Evolutionary conservation across 192 early-diverging fungal genomes (phyloP).

Genomic region (Chytriomyces confervae): DNA sequence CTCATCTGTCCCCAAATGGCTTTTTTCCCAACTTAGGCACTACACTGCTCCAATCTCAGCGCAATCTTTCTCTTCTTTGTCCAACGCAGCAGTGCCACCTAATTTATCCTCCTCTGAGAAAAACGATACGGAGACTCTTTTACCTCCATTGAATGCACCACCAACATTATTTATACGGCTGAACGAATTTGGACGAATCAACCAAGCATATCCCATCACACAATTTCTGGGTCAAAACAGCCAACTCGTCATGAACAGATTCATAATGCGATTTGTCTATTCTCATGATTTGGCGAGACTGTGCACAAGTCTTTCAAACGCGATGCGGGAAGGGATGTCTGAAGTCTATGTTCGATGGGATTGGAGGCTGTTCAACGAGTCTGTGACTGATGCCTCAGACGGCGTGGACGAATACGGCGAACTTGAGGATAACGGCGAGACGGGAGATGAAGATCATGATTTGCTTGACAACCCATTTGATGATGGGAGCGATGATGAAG

Average conservation of each 20-base stretch:
- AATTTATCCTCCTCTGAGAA: too few species aligned
- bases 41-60: conserved; percentile 1
- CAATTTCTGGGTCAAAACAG: conserved; percentile 22
- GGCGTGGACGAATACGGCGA: background rate
- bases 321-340: conserved; percentile 28
- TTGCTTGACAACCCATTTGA: background rate
- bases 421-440: background rate
- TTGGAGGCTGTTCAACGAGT: conserved; percentile 29
- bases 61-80: background rate
- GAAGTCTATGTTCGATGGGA: conserved; percentile 47
- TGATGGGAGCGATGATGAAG: background rate
- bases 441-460: background rate
- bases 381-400: background rate
- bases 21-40: background rate
- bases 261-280: conserved; percentile 46
- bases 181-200: conserved; percentile 44
- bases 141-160: background rate
- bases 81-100: too few species aligned
- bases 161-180: conserved; percentile 30
- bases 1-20: background rate
- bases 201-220: conserved; percentile 38
- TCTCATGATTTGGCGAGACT: conserved; percentile 32
- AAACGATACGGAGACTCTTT: background rate
- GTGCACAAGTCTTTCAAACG: conserved; percentile 33
- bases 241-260: conserved; percentile 37